phyloP scores from a whole-genome alignment of 305 asterid genomes.

The Plantago lanceolata region DNA sequence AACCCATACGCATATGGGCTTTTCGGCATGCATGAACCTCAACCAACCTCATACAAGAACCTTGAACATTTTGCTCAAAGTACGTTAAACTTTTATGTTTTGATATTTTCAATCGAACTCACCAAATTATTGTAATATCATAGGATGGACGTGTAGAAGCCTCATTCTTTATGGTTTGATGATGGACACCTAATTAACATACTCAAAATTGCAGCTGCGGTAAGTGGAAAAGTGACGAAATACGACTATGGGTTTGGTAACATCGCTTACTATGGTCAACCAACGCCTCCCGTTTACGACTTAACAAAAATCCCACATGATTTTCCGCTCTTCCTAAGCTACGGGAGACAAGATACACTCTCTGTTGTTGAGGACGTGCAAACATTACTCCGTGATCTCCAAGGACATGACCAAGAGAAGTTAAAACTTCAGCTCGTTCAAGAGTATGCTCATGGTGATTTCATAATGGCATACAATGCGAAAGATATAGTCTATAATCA shows the following conservation, averaged over 20 bases:
- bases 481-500: slow-evolving; percentile 60
- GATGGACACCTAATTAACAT: background rate
- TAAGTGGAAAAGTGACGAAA: slow-evolving; percentile 48
- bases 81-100: slow-evolving; percentile 28
- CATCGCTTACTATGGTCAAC: slow-evolving; percentile 53
- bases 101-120: background rate
- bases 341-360: slow-evolving; percentile 72
- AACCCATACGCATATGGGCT: slow-evolving; percentile 51
- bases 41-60: slow-evolving; percentile 78
- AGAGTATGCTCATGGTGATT: slow-evolving; percentile 74
- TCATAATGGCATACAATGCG: slow-evolving; percentile 59
- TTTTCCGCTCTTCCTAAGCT: slow-evolving; percentile 63
- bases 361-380: slow-evolving; percentile 59
- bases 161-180: background rate
- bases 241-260: slow-evolving; percentile 52
- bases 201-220: slow-evolving; percentile 41
- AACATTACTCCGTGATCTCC: slow-evolving; percentile 47
- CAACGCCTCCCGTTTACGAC: slow-evolving; percentile 59
- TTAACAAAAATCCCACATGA: slow-evolving; percentile 50
- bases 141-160: too few species aligned
- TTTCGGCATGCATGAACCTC: slow-evolving; percentile 66
- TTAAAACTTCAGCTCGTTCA: slow-evolving; percentile 59
- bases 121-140: too few species aligned
- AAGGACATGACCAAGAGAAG: slow-evolving; percentile 51
- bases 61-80: slow-evolving; percentile 83